These are phyloP conservation scores for Chimonanthus salicifolius DNA, from an alignment of 164 flowering plant genomes.

Conservation along the genomic window DNA sequence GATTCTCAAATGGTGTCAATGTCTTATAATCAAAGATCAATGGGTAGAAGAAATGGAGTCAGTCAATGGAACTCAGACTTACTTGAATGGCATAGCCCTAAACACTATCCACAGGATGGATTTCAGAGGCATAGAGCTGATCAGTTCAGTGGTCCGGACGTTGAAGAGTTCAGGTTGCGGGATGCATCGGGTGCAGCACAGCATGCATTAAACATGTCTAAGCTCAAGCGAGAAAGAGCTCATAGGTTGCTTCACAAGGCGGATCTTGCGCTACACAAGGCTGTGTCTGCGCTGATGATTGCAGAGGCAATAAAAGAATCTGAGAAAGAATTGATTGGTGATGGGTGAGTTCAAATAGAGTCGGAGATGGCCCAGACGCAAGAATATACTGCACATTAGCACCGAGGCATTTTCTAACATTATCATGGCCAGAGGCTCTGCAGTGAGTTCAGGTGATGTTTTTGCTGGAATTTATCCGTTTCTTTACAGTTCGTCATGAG, in stretches of 20 bases:
- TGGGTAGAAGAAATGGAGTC: conserved; percentile 41
- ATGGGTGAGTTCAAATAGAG: conserved; percentile 20
- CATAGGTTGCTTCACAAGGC: conserved; percentile 68
- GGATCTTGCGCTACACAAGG: conserved; percentile 85
- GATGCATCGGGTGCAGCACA: conserved; percentile 84
- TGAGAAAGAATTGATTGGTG: conserved; percentile 27
- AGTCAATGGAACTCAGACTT: conserved; percentile 37
- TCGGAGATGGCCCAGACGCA: not conserved
- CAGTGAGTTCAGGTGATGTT: conserved; percentile 6
- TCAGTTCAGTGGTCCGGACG: conserved; percentile 46
- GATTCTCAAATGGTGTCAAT: conserved; percentile 24
- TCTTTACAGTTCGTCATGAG: not conserved
- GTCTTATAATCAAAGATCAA: conserved; percentile 28
- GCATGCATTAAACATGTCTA: conserved; percentile 72
- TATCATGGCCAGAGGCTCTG: not conserved
- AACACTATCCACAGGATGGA: conserved; percentile 30
- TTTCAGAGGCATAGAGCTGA: conserved; percentile 29
- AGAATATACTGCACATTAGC: not conserved
- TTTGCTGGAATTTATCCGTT: conserved; percentile 13
- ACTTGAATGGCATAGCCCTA: conserved; percentile 40
- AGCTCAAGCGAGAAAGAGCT: conserved; percentile 73
- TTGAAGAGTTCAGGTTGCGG: conserved; percentile 73
- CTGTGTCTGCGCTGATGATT: conserved; percentile 74
- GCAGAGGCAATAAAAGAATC: conserved; percentile 78
- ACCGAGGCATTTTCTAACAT: not conserved